Evolutionary conservation across 129 eudicot species (phyloP), one percentile per base, ranked within the genome.

Genomic region (Helianthus annuus): DNA sequence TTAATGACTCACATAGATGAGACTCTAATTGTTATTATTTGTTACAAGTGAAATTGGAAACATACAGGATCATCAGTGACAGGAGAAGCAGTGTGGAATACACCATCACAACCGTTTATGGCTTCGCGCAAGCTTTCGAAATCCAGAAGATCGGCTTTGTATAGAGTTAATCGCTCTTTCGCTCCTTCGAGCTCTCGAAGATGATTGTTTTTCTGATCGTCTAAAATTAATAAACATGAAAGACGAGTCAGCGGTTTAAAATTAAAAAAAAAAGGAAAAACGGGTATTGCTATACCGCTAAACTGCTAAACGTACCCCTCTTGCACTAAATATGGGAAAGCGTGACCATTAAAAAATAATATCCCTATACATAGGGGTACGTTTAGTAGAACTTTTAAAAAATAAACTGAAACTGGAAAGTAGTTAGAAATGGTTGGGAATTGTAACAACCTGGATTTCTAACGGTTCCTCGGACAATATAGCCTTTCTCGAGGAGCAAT

Each of bases 11-110:
- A 19, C 14, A 4, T 42, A 24, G 7, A 19, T 6, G 39, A 42
- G 1, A 2, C 10, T 42, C 2, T 32, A 4, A 32, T 16, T 66
- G 11, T 10, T 12, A 66, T 6, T 45, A 24, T 13, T 66, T 32
- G 36, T 32, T 32, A 58, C 5, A 10, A 6, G 46, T 19, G 24
- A 71, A 71, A 51, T 11, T 32, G 54, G 60, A 45, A 3, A 49
- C 55, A 13, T 74, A 90, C 99, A 32, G 99, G 99, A 78, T 90
- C 99, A 80, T 95, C 99, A 0, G 99, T 91, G 15, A 95, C 94
- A 0, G 99, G 99, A 5, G 99, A 95, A 14, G 99, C 99, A 12
- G 99, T 79, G 79, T 95, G 99, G 82, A 95, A 95, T 77, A 95
- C 96, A 29, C 99, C 99, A 62, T 90, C 81, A 61, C 97, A 95